phyloP scores from a whole-genome alignment of 768 basidiomycete genomes.

The Phaeotremella skinneri region DNA sequence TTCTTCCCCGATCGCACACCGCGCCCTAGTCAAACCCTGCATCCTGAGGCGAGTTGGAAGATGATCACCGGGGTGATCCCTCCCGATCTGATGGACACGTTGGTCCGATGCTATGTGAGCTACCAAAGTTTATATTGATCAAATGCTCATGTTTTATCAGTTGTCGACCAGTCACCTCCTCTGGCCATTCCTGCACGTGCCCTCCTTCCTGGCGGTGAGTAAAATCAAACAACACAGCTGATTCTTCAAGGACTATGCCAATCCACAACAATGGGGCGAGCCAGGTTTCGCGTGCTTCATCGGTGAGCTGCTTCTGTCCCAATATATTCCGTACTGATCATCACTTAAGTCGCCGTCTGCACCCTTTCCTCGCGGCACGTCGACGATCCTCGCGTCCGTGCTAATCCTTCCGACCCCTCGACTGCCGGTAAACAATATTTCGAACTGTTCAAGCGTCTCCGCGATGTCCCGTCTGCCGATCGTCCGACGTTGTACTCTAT shows the following conservation, averaged over 20 bases:
- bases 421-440: constrained; percentile 90
- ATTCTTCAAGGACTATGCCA: constrained; percentile 76
- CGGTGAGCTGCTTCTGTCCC: constrained; percentile 1
- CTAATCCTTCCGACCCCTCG: constrained; percentile 76
- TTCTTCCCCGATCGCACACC: constrained; percentile 79
- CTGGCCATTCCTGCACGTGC: constrained; percentile 87
- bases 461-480: constrained; percentile 84
- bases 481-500: constrained; percentile 87
- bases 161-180: constrained; percentile 91
- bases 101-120: constrained; percentile 57
- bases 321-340: background rate
- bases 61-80: constrained; percentile 79
- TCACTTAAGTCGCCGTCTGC: constrained; percentile 67
- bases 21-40: constrained; percentile 67
- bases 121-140: constrained; percentile 18
- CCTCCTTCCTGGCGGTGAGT: constrained; percentile 72
- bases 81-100: constrained; percentile 85
- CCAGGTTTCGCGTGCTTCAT: constrained; percentile 92
- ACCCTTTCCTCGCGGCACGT: constrained; percentile 88
- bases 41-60: constrained; percentile 84
- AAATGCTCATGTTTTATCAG: constrained; percentile 59
- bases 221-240: constrained; percentile 31
- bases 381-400: constrained; percentile 83
- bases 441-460: constrained; percentile 77
- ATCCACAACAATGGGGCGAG: constrained; percentile 92